Conservation (phyloP, 139 green algal species). For the Coelastrella sp. region DNA sequence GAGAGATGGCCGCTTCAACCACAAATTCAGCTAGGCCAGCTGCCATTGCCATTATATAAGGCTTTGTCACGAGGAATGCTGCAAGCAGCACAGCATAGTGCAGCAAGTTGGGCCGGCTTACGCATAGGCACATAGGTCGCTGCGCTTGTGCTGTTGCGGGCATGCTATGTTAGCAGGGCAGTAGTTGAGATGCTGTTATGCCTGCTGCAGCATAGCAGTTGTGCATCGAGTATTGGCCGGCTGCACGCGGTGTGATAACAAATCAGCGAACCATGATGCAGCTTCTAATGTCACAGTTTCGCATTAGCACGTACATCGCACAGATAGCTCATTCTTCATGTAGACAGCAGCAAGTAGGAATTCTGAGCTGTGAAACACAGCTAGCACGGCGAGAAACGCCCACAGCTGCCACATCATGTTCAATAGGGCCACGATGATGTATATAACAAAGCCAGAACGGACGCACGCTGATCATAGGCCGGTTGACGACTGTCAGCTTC, state of each 20-base stretch:
- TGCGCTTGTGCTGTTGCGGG: too few relatives aligned
- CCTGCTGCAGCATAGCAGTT: not conserved
- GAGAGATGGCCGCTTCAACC: slow-evolving; percentile 43
- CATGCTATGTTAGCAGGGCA: not conserved
- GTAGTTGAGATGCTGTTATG: not conserved
- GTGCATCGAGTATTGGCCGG: too few relatives aligned
- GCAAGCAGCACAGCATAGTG: not conserved
- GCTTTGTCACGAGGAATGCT: slow-evolving; percentile 69
- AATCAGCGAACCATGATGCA: too few relatives aligned
- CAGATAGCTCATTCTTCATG: slow-evolving; percentile 65
- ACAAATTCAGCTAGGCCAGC: slow-evolving; percentile 58
- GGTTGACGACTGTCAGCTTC: too few relatives aligned
- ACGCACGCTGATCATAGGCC: too few relatives aligned
- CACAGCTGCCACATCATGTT: slow-evolving; percentile 13
- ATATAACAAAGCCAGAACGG: not conserved
- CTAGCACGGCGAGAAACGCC: slow-evolving; percentile 41
- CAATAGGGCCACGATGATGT: not conserved
- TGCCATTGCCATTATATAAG: slow-evolving; percentile 72
- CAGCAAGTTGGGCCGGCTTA: too few relatives aligned
- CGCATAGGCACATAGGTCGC: too few relatives aligned
- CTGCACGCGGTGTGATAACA: too few relatives aligned
- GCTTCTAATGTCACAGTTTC: not conserved
- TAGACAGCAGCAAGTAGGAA: slow-evolving; percentile 69
- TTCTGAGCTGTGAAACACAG: slow-evolving; percentile 80
- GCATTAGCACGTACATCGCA: slow-evolving; percentile 64